Evolutionary conservation across 805 yeast genomes (phyloP), one percentile per base, ranked within the genome.

Genomic region (Debaryomyces hansenii): DNA sequence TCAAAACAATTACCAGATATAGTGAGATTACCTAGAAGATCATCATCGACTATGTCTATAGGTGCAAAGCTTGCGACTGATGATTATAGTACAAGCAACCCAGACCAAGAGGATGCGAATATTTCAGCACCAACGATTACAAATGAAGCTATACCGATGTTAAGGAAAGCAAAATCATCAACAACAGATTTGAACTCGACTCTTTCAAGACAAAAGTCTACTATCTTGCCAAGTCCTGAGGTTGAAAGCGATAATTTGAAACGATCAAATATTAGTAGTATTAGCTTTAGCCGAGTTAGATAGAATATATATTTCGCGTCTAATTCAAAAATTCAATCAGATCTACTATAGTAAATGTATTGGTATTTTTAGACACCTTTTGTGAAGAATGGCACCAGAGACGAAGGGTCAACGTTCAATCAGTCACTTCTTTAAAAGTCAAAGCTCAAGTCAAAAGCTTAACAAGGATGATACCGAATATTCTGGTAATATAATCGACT

Each of bases 21-120:
- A 12, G 29, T 16, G 24, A 14, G 37, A 20, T n/a, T 41, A 44
- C 41, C 55, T 20, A 44, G 51, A 39, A 21, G 40, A 8, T 50
- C 60, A 16, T 63, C 64, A 6, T 45, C 47, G 4, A 47, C 60
- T 4, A 57, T 61, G 2, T 58, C 69, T 4, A 55, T 62, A 14
- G 67, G 67, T n/a, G 64, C 64, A 6, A 59, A 58, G 46, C 42
- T 57, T 5, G 66, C 66, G 14, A 59, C 58, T 46, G 27, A 24
- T 24, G 10, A 24, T 24, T 56, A 49, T 44, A 55, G 60, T 44
- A 55, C 58, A 38, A 44, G 11, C 16, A 14, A 12, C 34, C 11
- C 5, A 31, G 34, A 31, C 6, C 34, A 11, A 9, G 34, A 31
- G 11, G 34, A 31, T 8, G 7, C 34, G 14, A n/a, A 12, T n/a